Base-by-base conservation (phyloP, 768 basidiomycete species). In the Dioszegia aurantiaca region DNA sequence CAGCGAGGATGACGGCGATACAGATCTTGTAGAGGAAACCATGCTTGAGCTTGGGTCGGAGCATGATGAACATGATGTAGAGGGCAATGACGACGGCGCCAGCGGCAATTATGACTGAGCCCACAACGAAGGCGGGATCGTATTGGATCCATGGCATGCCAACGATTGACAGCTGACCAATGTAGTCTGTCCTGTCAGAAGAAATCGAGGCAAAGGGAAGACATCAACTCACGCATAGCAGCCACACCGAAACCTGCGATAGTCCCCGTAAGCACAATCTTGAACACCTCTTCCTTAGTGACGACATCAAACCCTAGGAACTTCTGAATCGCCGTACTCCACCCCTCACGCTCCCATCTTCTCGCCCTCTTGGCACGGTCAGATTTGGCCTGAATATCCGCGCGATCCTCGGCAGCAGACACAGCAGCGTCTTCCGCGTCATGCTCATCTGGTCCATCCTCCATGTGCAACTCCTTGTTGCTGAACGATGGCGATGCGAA, bases 21-120 rank as follows among this genome's bases (percentile, higher is more conserved):
- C 48, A 60, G 12, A 73, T 55, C 53, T 74, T 75, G 51, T 70
- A 67, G 3, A 64, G n/a, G 65, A 68, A 74, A 12, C 65, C 72
- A 44, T 78, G 77, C 55, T 72, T 69, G 51, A 78, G 68, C 59
- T 78, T 78, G 2, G 77, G 77, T 28, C 76, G 66, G 24, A 78
- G 64, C 65, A 78, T 73, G 64, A 78, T 67, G 67, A 78, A 78
- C 73, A 78, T 72, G 67, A 76, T 74, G 60, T 77, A 78, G 2
- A 78, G 69, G 4, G 70, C 77, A 26, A 69, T 61, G 56, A 68
- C 55, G 28, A 77, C 74, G 1, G 77, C 75, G 17, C 62, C 67
- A 55, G 65, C 72, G 24, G 77, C 77, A 54, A 78, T 76, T 37
- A 78, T 58, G 45, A 78, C 69, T 12, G 73, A 74, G 8, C 67